These are phyloP conservation scores for Saccharomyces uvarum DNA, from an alignment of 1,139 yeast genomes.

Conservation along the genomic window DNA sequence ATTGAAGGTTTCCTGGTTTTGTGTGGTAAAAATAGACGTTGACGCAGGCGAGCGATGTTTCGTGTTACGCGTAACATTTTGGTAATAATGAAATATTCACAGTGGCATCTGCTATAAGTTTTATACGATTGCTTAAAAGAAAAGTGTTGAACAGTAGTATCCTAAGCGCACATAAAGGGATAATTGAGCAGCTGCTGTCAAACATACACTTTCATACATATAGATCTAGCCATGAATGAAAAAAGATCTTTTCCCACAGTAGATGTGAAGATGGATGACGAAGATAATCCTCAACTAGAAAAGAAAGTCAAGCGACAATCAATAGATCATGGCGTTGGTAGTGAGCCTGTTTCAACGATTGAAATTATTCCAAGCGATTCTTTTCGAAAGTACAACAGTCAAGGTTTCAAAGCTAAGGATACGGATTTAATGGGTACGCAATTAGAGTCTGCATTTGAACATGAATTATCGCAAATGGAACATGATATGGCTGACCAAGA, in stretches of 20 bases:
- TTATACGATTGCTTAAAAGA: too few relatives aligned
- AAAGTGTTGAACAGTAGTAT: neutral
- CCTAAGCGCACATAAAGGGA: neutral
- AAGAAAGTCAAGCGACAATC: constrained; percentile 28
- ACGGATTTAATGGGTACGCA: constrained; percentile 24
- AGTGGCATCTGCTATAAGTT: neutral
- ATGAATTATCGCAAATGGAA: constrained; percentile 56
- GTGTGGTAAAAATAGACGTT: neutral
- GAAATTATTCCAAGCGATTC: constrained; percentile 30
- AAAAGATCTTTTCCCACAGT: neutral
- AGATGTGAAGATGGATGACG: neutral
- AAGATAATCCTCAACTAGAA: constrained; percentile 9
- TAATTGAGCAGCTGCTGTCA: neutral
- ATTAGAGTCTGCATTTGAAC: constrained; percentile 53
- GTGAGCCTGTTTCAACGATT: constrained; percentile 31
- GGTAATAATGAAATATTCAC: neutral
- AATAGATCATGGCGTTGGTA: constrained; percentile 27
- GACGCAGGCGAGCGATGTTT: neutral
- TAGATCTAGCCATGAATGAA: neutral
- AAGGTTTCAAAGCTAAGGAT: constrained; percentile 27
- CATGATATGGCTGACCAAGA: constrained; percentile 28
- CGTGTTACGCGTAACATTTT: neutral
- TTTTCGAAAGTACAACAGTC: constrained; percentile 24
- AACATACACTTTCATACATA: neutral
- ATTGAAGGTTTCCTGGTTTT: neutral